Evolutionary conservation across 805 yeast genomes (phyloP), one percentile per base, ranked within the genome.

Genomic region (Teunomyces barrocoloradensis): DNA sequence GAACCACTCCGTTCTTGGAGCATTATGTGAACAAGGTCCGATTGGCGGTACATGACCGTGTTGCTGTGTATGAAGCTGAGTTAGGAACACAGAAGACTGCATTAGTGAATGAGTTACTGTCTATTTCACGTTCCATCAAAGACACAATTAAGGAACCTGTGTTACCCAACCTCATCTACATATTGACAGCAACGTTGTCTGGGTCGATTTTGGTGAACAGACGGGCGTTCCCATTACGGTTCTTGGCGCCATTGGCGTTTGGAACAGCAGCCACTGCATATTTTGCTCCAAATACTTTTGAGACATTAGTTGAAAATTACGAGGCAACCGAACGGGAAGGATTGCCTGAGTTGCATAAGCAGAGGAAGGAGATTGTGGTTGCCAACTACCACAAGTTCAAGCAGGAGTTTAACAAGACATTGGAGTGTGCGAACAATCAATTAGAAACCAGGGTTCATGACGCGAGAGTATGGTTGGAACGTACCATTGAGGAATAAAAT

Each of bases 191-290:
- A 5, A 64, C 83, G 3, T 74, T 84, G 51, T 57, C 80, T 1
- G 85, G 86, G 10, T 80, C 86, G 2, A 77, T 84, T 47, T 50
- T 79, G 29, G 79, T 72, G 12, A 71, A 73, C 48, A 75, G 69
- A 51, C 71, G 78, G 53, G 56, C 75, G 1, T 60, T 81, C 7
- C 79, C 80, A 1, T 32, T 75, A 5, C 71, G 88, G 53, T 78
- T 81, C 51, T 29, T 75, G 3, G 64, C 80, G 3, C 87, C 88
- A 1, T 43, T 77, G 12, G 43, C 71, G 0, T 73, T 81, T 52
- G 86, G 84, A 28, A 60, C 71, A 12, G 65, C 58, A n/a, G 53
- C 68, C 17, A 68, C 69, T 13, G 68, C 74, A 5, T 75, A 77
- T 59, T 70, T 73, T 60, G 74, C 82, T 76, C 89, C 89, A 17